Evolutionary conservation across 768 basidiomycete species (phyloP), one percentile per base, ranked within the genome.

Genomic region (Kwoniella dejecticola): DNA sequence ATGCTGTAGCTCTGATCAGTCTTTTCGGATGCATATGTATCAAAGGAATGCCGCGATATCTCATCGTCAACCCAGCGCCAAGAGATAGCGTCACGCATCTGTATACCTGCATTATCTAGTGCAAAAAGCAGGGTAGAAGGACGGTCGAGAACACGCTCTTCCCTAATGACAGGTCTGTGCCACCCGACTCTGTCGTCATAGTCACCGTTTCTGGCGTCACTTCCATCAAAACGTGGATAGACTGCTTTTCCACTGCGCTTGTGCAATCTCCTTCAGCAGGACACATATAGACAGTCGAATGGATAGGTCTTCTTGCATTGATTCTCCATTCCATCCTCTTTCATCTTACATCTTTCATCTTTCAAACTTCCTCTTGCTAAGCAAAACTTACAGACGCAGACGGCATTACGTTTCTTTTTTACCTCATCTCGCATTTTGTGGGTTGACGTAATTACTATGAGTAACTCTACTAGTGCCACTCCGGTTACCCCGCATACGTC

Each of bases 401-500:
- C n/a, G n/a, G n/a, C n/a, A n/a, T n/a, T n/a, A n/a, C n/a, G n/a
- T 38, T 38, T 38, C 17, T 8, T 8, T 38, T 38, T 38, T 38
- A 38, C 36, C 36, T 38, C 36, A 38, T 38, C 36, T 17, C 36
- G 17, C 8, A 8, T 38, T 8, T n/a, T n/a, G n/a, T n/a, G 33
- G 33, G 15, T 36, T 36, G 33, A 42, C 41, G 41, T 42, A 42
- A 42, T 42, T 42, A 42, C 41, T 8, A 19, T 42, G 19, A 42
- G 19, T 12, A 13, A 13, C 19, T 7, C 11, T 13, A 42, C 41
- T 42, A 42, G 41, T 13, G 12, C 5, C 19, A 13, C 41, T 42
- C 19, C 41, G 19, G 57, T 36, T 40, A 49, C 46, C 45, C 57
- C 46, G 42, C 57, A 55, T 59, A 59, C 57, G 57, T 59, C 57